Conservation (phyloP, 1,284 basidiomycete species). For the Tilletia caries region DNA sequence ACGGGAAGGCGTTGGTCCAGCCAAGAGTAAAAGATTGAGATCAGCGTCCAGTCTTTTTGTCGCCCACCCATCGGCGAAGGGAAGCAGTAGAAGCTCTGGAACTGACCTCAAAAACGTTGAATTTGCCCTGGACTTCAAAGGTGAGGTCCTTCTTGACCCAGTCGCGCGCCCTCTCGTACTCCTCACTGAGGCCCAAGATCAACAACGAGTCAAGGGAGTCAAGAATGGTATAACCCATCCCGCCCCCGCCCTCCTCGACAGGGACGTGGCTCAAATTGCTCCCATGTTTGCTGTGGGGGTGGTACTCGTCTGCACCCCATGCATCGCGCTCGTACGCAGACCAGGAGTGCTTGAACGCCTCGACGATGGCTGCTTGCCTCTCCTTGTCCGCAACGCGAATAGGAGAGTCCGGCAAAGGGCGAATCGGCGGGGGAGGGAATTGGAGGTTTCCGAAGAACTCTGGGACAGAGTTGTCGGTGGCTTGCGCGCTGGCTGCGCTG, state of each 20-base stretch:
- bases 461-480: neutral
- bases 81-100: neutral
- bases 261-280: constrained; percentile 35
- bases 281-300: constrained; percentile 42
- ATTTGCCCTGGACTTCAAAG: constrained; percentile 75
- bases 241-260: constrained; percentile 24
- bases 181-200: constrained; percentile 74
- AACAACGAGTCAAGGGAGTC: constrained; percentile 70
- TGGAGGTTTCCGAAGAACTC: constrained; percentile 6
- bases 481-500: neutral
- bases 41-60: too few relatives aligned
- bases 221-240: constrained; percentile 52
- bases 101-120: constrained; percentile 86
- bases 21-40: neutral
- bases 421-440: constrained; percentile 29
- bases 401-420: constrained; percentile 29
- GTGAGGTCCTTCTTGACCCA: constrained; percentile 72
- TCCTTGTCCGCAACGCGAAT: constrained; percentile 28
- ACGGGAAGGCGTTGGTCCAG: too few relatives aligned
- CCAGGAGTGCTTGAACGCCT: constrained; percentile 49
- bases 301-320: constrained; percentile 52
- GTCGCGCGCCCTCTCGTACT: constrained; percentile 70
- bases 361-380: constrained; percentile 33
- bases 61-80: too few relatives aligned
- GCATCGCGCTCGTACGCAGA: constrained; percentile 44